Base-by-base conservation (phyloP, 2,329 filamentous ascomycete genomes). In the Pseudohalonectria lignicola region DNA sequence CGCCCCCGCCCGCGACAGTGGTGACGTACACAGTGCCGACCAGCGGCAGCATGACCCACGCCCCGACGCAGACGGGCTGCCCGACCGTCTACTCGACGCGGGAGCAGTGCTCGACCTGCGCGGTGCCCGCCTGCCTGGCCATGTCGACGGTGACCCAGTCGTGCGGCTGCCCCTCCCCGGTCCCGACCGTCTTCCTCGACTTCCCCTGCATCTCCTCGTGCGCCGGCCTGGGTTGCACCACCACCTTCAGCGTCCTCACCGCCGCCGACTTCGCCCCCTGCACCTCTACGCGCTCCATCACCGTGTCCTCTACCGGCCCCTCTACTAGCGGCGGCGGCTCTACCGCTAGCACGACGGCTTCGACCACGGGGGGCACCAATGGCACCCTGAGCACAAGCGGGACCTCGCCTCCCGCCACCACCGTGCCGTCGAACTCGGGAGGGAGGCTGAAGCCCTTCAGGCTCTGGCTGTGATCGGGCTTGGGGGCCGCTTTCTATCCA, bases 41-140 rank as follows among this genome's bases (percentile, higher is more conserved):
- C 23, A 12, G 23, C 23, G 12, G 7, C 12, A 8, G 8, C 23
- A 26, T 7, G 8, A 7, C 23, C 8, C 23, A 7, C 8, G 7
- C 79, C 28, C 40, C 41, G 28, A 17, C 26, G 1, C 43, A 45
- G 34, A 43, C 39, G 4, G 41, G 42, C 5, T 62, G 59, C n/a
- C 59, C 59, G 16, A 60, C 57, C 9, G 52, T 59, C 5, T 60
- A 56, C 1, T 37, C 47, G 7, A 55, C 52, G 6, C 31, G 42
- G 4, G 49, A 51, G 8, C 40, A 51, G n/a, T 62, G 59, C 47
- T 50, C 52, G 11, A 59, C 54, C 1, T 62, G 59, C 41, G 33
- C 50, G 1, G 42, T 50, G 17, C 54, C 51, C 10, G 35, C 49
- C 38, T 62, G 59, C 34, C 38, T 60, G 28, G 42, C 21, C 2